A percentile compares a stretch with the other conserved stretches of the same genome.
phyloP scores from a whole-genome alignment of 108 stramenopile species.

The Epipyxis sp. region DNA sequence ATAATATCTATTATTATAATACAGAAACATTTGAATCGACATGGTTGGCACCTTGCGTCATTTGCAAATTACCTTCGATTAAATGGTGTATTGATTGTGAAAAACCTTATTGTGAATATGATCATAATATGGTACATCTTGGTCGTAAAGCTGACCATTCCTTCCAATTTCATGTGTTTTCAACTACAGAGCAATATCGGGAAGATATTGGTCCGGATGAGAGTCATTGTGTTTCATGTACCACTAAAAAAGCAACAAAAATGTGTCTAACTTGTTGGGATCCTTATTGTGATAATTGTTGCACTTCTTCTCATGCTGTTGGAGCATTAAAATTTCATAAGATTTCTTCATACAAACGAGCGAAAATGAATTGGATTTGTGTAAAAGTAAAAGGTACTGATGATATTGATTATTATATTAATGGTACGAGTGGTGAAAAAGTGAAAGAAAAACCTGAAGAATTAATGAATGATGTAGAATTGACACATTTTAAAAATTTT shows the following conservation, averaged over 20 bases:
- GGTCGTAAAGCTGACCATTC: not conserved
- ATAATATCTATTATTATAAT: conserved; percentile 25
- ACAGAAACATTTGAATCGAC: not conserved
- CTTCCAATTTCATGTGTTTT: not conserved
- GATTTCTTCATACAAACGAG: not conserved
- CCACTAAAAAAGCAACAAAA: not conserved
- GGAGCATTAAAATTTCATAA: not conserved
- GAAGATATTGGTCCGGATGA: not conserved
- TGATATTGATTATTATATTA: not conserved
- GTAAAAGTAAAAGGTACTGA: not conserved
- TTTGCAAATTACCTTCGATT: not conserved
- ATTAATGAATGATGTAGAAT: conserved; percentile 13
- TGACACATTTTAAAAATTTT: not conserved
- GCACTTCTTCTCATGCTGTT: not conserved
- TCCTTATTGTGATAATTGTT: conserved; percentile 4
- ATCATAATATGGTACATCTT: not conserved
- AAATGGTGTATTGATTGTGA: conserved; percentile 2
- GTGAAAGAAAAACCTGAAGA: conserved; percentile 14
- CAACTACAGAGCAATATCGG: not conserved
- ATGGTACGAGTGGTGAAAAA: not conserved
- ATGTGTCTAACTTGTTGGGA: conserved; percentile 29
- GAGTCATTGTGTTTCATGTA: not conserved
- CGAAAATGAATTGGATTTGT: not conserved
- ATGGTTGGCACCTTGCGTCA: conserved; percentile 18
- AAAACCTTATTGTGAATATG: not conserved